Evolutionary conservation across 2,329 filamentous ascomycete species (phyloP), one percentile per base, ranked within the genome.

Genomic region (Fusarium temperatum): DNA sequence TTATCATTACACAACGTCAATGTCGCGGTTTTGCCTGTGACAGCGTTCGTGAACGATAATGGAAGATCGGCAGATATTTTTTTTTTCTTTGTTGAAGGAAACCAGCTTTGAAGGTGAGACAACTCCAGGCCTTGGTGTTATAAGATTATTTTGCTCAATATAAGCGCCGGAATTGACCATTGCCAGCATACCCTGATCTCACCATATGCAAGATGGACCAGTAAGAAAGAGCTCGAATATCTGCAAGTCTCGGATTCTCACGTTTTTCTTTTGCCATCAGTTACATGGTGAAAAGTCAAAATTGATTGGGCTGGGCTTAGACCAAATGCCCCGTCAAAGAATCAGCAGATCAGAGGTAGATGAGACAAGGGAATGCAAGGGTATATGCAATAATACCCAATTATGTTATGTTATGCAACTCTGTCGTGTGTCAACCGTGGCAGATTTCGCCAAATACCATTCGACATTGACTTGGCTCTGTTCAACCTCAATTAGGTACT

Each of bases 231-330:
- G 39, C 61, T 59, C 44, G 39, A 45, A 53, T n/a, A 61, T 26
- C 57, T 72, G 70, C 71, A 65, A 47, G 67, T 74, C 71, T 66
- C 62, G 58, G 35, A 45, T 61, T 71, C 36, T 36, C 47, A 42
- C 45, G 22, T n/a, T 41, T 54, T 50, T 41, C 26, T 60, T 58
- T 39, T 59, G 38, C 47, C 38, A 30, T 47, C 32, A 35, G 32
- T 35, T 20, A 38, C 48, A 35, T 48, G 28, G 41, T 45, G 48
- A 47, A 55, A 70, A 53, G 39, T 47, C 35, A 58, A 70, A 54
- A 54, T 18, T 58, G 59, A 65, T 50, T 66, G 66, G 66, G 20
- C 51, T 47, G 58, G 69, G 72, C 60, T 73, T 60, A 56, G 51
- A 62, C 36, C 47, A 56, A 55, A 20, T 68, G 64, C 66, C 42